Evolutionary conservation across 108 stramenopile species (phyloP).

Genomic region (Seminavis robusta): DNA sequence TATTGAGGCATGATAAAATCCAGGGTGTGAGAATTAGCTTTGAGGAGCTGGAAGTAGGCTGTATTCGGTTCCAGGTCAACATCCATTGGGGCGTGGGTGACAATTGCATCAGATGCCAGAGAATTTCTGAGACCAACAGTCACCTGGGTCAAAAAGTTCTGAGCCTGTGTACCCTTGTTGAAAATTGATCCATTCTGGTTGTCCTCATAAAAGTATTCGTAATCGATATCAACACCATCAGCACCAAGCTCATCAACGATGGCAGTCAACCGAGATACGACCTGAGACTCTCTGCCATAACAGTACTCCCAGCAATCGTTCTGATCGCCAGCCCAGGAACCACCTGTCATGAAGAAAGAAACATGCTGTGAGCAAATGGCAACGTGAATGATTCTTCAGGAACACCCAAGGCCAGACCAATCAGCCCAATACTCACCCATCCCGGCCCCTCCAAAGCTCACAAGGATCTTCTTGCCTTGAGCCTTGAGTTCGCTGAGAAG

Average conservation of each 20-base stretch:
- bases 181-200: slow-evolving; percentile 17
- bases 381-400: no score
- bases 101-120: slow-evolving; percentile 32
- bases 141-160: slow-evolving; percentile 31
- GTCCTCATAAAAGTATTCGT: slow-evolving; percentile 64
- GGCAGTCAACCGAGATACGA: slow-evolving; percentile 35
- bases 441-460: slow-evolving; percentile 63
- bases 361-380: no score
- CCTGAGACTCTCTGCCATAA: slow-evolving; percentile 45
- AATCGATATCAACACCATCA: slow-evolving; percentile 67
- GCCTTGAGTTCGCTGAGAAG: slow-evolving; percentile 38
- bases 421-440: no score
- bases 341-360: no score
- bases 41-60: slow-evolving; percentile 41
- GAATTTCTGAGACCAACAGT: slow-evolving; percentile 37
- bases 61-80: slow-evolving; percentile 36
- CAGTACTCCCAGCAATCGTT: slow-evolving; percentile 79
- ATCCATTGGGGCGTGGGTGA: slow-evolving; percentile 67
- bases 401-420: no score
- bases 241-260: slow-evolving; percentile 42
- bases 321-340: slow-evolving; percentile 37
- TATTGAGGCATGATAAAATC: slow-evolving; percentile 62
- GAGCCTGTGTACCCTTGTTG: slow-evolving; percentile 27
- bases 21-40: slow-evolving; percentile 14
- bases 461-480: slow-evolving; percentile 58